Percentiles rank a stretch among this genome's conserved stretches.
These are phyloP conservation scores for Amoebophrya sp. DNA, from an alignment of 169 alveolate species.

Conservation along the genomic window DNA sequence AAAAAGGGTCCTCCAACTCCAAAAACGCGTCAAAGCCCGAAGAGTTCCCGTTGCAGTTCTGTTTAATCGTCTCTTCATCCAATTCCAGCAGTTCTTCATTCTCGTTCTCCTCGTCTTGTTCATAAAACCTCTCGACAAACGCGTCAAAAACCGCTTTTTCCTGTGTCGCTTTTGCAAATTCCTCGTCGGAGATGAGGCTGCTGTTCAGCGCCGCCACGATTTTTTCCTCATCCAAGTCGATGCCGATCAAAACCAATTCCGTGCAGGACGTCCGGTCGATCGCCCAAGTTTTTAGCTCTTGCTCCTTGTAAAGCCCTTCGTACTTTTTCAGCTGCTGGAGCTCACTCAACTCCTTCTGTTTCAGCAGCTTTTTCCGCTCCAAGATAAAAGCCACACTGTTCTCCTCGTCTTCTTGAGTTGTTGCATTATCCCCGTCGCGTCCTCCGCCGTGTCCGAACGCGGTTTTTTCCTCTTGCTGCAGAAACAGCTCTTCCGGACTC, in stretches of 20 bases:
- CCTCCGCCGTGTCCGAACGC: too few species aligned
- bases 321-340: too few species aligned
- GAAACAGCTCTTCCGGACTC: too few species aligned
- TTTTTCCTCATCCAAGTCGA: not conserved
- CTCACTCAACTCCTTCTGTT: too few species aligned
- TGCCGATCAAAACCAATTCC: not conserved
- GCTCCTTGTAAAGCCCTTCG: too few species aligned
- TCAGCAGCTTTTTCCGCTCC: too few species aligned
- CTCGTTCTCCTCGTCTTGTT: not conserved
- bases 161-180: not conserved
- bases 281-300: not conserved
- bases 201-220: not conserved
- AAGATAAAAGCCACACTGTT: too few species aligned
- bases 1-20: not conserved
- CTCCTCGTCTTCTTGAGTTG: too few species aligned
- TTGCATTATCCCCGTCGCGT: too few species aligned
- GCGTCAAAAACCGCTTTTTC: not conserved
- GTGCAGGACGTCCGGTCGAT: not conserved
- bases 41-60: not conserved
- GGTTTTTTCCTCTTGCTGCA: too few species aligned
- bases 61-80: not conserved
- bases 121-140: not conserved
- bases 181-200: not conserved
- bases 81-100: not conserved
- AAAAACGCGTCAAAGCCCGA: not conserved